Conservation (phyloP, 495 filamentous ascomycete species). For the Podospora bellae-mahoneyi region DNA sequence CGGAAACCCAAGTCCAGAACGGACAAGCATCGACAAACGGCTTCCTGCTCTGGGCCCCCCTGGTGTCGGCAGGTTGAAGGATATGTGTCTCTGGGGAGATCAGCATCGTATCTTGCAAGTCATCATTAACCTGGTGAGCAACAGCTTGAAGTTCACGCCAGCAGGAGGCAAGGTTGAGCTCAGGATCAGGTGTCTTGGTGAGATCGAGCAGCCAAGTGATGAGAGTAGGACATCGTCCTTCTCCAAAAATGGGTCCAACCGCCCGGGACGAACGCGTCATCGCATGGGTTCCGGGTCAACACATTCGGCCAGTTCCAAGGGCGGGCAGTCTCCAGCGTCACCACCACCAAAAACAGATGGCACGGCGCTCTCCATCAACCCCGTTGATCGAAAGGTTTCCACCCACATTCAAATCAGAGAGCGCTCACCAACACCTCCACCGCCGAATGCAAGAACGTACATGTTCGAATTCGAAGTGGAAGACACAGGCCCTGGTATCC, state of each 20-base stretch:
- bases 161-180: slow-evolving; percentile 69
- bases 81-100: slow-evolving; percentile 82
- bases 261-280: slow-evolving; percentile 39
- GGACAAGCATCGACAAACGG: slow-evolving; percentile 35
- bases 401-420: slow-evolving; percentile 52
- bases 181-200: slow-evolving; percentile 67
- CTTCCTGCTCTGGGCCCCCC: slow-evolving; percentile 53
- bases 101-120: slow-evolving; percentile 85
- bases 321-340: slow-evolving; percentile 24
- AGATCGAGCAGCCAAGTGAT: slow-evolving; percentile 39
- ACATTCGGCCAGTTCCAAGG: slow-evolving; percentile 46
- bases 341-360: slow-evolving; percentile 30
- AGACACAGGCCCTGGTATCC: slow-evolving; percentile 90
- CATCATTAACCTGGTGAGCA: slow-evolving; percentile 89
- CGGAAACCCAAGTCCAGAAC: slow-evolving; percentile 31
- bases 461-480: slow-evolving; percentile 83
- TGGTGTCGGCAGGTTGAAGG: slow-evolving; percentile 62
- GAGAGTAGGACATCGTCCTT: slow-evolving; percentile 50
- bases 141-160: slow-evolving; percentile 90
- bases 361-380: slow-evolving; percentile 58
- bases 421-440: slow-evolving; percentile 59
- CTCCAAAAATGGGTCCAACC: slow-evolving; percentile 44
- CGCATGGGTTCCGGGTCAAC: slow-evolving; percentile 49
- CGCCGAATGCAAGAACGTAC: slow-evolving; percentile 54
- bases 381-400: slow-evolving; percentile 50